These are phyloP conservation scores for Aspergillus sp. DNA, from an alignment of 2,329 filamentous ascomycete species.

Conservation along the genomic window DNA sequence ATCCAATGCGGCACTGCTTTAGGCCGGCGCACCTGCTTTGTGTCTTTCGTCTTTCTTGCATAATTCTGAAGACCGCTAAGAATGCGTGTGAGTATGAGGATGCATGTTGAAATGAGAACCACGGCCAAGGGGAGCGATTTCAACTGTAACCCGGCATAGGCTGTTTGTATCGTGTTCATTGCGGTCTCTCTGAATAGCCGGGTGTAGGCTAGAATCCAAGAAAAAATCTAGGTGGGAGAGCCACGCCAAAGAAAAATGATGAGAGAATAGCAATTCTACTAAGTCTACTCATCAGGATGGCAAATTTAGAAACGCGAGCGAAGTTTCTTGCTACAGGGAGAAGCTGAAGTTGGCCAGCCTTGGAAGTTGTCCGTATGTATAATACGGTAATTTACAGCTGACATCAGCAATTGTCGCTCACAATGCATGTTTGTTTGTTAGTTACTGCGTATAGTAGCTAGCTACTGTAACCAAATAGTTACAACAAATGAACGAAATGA, in stretches of 20 bases:
- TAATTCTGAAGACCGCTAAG: constrained; percentile 36
- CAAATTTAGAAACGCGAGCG: background rate
- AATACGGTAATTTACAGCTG: constrained; percentile 1
- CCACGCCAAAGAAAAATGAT: background rate
- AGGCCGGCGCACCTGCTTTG: constrained; percentile 37
- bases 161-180: constrained; percentile 16
- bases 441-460: no score
- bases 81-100: constrained; percentile 31
- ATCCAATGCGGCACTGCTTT: constrained; percentile 60
- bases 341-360: background rate
- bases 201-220: background rate
- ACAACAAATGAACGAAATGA: background rate
- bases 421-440: no score
- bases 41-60: constrained; percentile 17
- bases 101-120: constrained; percentile 26
- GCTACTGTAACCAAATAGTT: background rate
- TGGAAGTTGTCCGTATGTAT: background rate
- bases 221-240: background rate
- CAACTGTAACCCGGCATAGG: constrained; percentile 21
- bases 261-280: background rate
- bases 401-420: background rate
- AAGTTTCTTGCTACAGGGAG: background rate
- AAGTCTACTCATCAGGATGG: background rate
- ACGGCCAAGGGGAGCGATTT: constrained; percentile 27
- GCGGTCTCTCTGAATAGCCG: background rate